Conservation (phyloP, 768 basidiomycete genomes). For the Mycena amicta region DNA sequence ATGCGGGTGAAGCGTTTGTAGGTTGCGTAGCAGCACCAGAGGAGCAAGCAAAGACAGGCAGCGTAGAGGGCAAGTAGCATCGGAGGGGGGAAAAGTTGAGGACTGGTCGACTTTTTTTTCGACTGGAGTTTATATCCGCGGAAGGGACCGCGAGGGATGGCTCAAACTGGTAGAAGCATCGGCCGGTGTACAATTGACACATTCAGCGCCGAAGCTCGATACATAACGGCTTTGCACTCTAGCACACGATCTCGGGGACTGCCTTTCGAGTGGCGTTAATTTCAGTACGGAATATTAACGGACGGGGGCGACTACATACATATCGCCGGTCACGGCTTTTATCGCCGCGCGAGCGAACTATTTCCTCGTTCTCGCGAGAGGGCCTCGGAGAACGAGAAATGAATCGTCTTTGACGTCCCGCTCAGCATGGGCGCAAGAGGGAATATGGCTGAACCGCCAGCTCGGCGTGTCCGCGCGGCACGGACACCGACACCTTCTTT, state of each 20-base stretch:
- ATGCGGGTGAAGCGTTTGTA: conserved; percentile 36
- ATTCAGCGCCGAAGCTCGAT: conserved; percentile 8
- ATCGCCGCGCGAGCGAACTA: background rate
- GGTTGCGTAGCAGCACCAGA: conserved; percentile 26
- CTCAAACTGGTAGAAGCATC: conserved; percentile 19
- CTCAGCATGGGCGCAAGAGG: too few species aligned
- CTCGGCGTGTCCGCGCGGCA: background rate
- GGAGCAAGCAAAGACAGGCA: conserved; percentile 8
- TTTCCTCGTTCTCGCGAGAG: too few species aligned
- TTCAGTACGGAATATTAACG: conserved; percentile 1
- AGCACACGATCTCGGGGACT: conserved; percentile 14
- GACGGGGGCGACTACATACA: background rate
- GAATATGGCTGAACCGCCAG: conserved; percentile 7
- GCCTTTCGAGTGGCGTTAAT: conserved; percentile 20
- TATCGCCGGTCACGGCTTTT: background rate
- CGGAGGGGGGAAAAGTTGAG: conserved; percentile 9
- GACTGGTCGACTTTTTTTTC: conserved; percentile 13
- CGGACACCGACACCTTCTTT: conserved; percentile 4
- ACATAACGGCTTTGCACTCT: conserved; percentile 13
- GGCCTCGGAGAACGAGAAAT: conserved; percentile 18
- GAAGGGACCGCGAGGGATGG: conserved; percentile 9
- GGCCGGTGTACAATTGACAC: conserved; percentile 17
- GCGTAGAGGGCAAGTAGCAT: conserved; percentile 19
- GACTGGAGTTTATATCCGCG: conserved; percentile 24
- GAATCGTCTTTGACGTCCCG: conserved; percentile 4